Base-by-base conservation (phyloP, 2,329 filamentous ascomycete genomes). In the Ophiostoma quercus region DNA sequence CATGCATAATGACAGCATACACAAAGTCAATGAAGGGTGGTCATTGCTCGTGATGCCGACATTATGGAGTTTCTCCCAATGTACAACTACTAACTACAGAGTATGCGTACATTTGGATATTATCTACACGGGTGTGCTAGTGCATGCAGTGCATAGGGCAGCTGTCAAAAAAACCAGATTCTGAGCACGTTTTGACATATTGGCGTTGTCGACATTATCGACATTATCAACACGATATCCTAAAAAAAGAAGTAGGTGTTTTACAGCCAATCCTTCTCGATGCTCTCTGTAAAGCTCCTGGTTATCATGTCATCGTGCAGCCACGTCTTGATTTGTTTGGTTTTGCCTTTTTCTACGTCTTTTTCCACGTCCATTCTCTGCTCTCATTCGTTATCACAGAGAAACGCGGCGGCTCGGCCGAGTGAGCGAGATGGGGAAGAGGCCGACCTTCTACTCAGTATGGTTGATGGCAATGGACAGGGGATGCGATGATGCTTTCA, bases 361-460 rank as follows among this genome's bases (percentile, higher is more conserved):
- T 47, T 47, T 47, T n/a, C 43, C 19, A 47, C 19, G 5, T 41
- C 12, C 12, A 41, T 9, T 41, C 39, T 41, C 39, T 41, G 12
- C 39, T 51, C 43, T 8, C 43, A 7, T 51, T n/a, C 43, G 16
- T 51, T 51, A 6, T 51, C 5, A 9, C 34, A 34, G 34, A 34
- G 8, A 6, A n/a, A 8, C 4, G 25, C 34, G 29, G 14, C 29
- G 29, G 29, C 29, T 63, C 60, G 29, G 60, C 16, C 60, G 60
- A 63, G 60, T 63, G 60, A 39, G 29, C 60, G 29, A 37, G 16
- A 63, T 37, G 29, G 60, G 60, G 16, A 63, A 63, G 60, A 34
- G 16, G 29, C 60, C 60, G 60, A 63, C 29, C 16, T 19, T 54
- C 51, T 54, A 5, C 51, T n/a, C 2, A 29, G 34, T 6, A 34